Percentiles rank a stretch among this genome's conserved stretches.
Evolutionary conservation across 129 eudicot species (phyloP).

Genomic region (Helichrysum umbraculigerum): DNA sequence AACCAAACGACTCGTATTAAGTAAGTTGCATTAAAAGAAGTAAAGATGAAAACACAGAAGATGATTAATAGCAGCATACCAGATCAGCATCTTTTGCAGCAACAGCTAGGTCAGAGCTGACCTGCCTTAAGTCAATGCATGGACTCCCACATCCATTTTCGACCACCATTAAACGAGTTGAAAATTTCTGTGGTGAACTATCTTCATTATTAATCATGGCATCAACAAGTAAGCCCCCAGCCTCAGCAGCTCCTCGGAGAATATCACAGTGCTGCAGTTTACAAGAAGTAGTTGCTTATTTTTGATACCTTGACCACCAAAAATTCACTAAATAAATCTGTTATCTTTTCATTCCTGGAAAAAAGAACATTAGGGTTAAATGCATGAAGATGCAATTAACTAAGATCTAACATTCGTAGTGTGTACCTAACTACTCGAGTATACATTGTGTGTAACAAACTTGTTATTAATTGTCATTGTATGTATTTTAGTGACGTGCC

Average conservation of each 20-base stretch:
- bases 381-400: too few relatives aligned
- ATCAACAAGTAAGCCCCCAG: slow-evolving; percentile 92
- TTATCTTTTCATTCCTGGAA: too few relatives aligned
- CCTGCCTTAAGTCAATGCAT: slow-evolving; percentile 94
- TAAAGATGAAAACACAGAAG: not conserved
- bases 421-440: too few relatives aligned
- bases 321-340: not conserved
- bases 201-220: slow-evolving; percentile 79
- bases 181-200: slow-evolving; percentile 41
- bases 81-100: slow-evolving; percentile 93
- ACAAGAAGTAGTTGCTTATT: not conserved
- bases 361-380: too few relatives aligned
- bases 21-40: too few relatives aligned
- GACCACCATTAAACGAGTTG: slow-evolving; percentile 89
- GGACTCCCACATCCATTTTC: slow-evolving; percentile 98
- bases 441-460: too few relatives aligned
- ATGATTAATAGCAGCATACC: slow-evolving; percentile 40
- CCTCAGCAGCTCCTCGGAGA: slow-evolving; percentile 95
- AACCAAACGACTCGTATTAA: too few relatives aligned
- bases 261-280: slow-evolving; percentile 84
- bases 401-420: too few relatives aligned
- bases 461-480: too few relatives aligned
- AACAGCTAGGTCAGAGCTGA: slow-evolving; percentile 94
- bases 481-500: too few relatives aligned
- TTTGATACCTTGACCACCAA: too few relatives aligned